Evolutionary conservation across 495 filamentous ascomycete species (phyloP), one percentile per base, ranked within the genome.

Genomic region (Lepraria neglecta): DNA sequence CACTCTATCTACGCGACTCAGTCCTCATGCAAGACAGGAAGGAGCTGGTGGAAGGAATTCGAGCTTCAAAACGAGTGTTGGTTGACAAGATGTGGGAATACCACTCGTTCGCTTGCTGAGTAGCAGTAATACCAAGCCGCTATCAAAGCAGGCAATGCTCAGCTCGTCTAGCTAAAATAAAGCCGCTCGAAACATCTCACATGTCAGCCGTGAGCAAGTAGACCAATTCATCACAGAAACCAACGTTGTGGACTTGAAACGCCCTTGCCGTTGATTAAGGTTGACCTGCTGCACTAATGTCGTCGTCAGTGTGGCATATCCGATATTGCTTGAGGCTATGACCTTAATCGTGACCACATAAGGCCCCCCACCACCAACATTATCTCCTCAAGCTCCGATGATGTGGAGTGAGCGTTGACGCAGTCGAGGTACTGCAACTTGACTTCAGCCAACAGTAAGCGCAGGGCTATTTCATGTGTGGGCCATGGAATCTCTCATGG

Each of bases 201-300:
- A 5, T 0, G 3, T 12, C 33, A 27, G 0, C 17, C 11, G 2
- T 33, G 40, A 33, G 17, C 44, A 14, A 46, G 44, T 46, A 10
- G 35, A 38, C 12, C 44, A 46, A 19, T 46, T 46, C 15, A 19
- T 17, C 12, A 4, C 17, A 11, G 17, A 46, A n/a, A 19, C 44
- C 6, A 19, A 46, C 0, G n/a, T 35, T 35, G 43, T 27, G 21
- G 14, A 58, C 43, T 45, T 58, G 56, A 35, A 58, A 58, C 42
- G 43, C 42, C 3, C 17, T 46, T 47, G 40, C n/a, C n/a, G 15
- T 45, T 31, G 21, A 45, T 30, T 14, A 31, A n/a, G 19, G 55
- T 57, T 45, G 9, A 58, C 5, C 2, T 24, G 56, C 42, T 21
- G 27, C 55, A 44, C 54, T 57, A 57, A n/a, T 57, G 21, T 38